Evolutionary conservation across 306 rosid species (phyloP), one percentile per base, ranked within the genome.

Genomic region (Acacia acuminata): DNA sequence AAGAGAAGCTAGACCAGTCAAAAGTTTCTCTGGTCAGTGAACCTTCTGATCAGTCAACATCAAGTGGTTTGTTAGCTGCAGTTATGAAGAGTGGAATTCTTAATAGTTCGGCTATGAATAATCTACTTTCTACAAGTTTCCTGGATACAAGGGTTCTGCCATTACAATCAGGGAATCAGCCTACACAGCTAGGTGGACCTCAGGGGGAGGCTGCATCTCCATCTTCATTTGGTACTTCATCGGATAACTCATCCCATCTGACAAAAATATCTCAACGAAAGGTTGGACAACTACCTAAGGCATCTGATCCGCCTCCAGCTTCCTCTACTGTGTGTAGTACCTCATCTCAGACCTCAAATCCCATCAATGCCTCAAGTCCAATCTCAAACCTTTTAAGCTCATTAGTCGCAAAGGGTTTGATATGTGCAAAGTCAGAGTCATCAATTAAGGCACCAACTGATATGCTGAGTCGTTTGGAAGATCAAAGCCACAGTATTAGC

Each of bases 391-490:
- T 94, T 77, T 78, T 94, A 84, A 94, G 92, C 85, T 91, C 97
- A 47, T 88, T 94, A 82, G 98, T 94, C 79, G 97, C 94, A 2
- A 90, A 91, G 86, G 98, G 98, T 71, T 87, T 94, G 84, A 93
- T 94, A 77, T 91, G 94, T 30, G 89, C 97, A 58, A 91, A 91
- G 71, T 71, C 86, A 2, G 97, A 90, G 75, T 64, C 84, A 22
- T 61, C 78, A 12, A 71, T 83, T 61, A 76, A 4, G 65, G 86
- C 81, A 20, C 69, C 93, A 65, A 24, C 83, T 48, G 85, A 91
- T 79, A 55, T 61, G 61, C 83, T 48, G 32, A 34, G 73, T 47
- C 84, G 76, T 68, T 76, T 30, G 22, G 83, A 89, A 84, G 89
- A 65, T 38, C 82, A 82, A 88, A 82, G 79, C 70, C 77, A 82